Percentiles rank a stretch among this genome's conserved stretches.
These are phyloP conservation scores for Suillus sp. DNA, from an alignment of 768 basidiomycete genomes.

Conservation along the genomic window DNA sequence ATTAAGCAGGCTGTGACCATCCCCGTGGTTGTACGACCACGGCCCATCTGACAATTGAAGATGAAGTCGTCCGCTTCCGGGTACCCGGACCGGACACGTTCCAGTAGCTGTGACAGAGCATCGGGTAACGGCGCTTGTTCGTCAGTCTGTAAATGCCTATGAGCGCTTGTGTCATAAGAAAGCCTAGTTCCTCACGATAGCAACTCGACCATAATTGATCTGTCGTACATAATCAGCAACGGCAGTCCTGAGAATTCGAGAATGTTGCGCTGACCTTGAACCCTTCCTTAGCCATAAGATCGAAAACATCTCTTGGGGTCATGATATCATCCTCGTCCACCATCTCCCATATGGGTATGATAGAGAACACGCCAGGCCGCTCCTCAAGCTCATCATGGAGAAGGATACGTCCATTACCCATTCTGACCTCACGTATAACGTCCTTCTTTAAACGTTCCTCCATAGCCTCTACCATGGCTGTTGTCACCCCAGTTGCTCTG, in stretches of 20 bases:
- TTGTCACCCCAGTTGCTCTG: conserved; percentile 93
- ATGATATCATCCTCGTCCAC: conserved; percentile 80
- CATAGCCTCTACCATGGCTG: conserved; percentile 88
- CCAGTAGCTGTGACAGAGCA: conserved; percentile 77
- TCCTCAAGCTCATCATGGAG: conserved; percentile 97
- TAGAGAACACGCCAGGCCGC: conserved; percentile 82
- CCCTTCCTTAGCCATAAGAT: conserved; percentile 73
- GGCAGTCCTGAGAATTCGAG: background rate
- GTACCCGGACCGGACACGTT: conserved; percentile 63
- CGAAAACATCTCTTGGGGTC: conserved; percentile 83
- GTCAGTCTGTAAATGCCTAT: conserved; percentile 70
- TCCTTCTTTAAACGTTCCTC: conserved; percentile 87
- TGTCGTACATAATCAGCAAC: conserved; percentile 30
- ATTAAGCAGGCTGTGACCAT: conserved; percentile 92
- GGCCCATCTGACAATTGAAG: conserved; percentile 98
- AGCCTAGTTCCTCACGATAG: conserved; percentile 64
- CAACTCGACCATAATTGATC: conserved; percentile 87
- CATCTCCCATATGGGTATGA: conserved; percentile 94
- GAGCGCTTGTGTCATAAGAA: background rate
- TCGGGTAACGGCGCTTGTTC: conserved; percentile 95
- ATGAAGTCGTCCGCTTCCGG: conserved; percentile 73
- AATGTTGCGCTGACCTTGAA: conserved; percentile 55
- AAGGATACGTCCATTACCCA: conserved; percentile 72
- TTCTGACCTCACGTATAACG: conserved; percentile 77
- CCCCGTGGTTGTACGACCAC: conserved; percentile 91